phyloP scores from a whole-genome alignment of 345 rosid genomes.

The Brassica juncea region DNA sequence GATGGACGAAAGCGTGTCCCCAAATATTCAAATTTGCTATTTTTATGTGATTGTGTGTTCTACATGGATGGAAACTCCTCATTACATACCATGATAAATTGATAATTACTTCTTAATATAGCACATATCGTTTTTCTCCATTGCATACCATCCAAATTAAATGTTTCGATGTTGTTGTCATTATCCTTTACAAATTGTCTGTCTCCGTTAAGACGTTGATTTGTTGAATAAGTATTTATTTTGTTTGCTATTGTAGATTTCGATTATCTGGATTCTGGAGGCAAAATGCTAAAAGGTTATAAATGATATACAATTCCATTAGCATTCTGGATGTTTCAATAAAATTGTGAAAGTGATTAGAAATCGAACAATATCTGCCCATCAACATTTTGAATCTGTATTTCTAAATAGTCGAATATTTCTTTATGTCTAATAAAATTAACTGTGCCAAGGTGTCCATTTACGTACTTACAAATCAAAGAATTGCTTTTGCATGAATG shows the following conservation, averaged over 20 bases:
- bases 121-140: background rate
- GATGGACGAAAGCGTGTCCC: conserved; percentile 19
- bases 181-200: background rate
- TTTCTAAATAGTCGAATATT: background rate
- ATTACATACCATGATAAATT: background rate
- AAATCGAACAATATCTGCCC: background rate
- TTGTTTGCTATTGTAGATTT: background rate
- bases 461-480: background rate
- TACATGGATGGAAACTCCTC: conserved; percentile 27
- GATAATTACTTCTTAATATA: background rate
- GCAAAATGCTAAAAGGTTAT: background rate
- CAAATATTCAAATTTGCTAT: background rate
- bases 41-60: conserved; percentile 1
- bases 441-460: conserved; percentile 21
- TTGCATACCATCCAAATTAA: conserved; percentile 1
- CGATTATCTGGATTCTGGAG: background rate
- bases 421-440: background rate
- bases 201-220: background rate
- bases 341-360: background rate
- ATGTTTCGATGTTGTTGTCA: background rate
- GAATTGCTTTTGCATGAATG: background rate
- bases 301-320: background rate
- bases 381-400: background rate
- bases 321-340: background rate
- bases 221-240: background rate